These are phyloP conservation scores for Beauveria sp. DNA, from an alignment of 2,329 filamentous ascomycete species.

Conservation along the genomic window DNA sequence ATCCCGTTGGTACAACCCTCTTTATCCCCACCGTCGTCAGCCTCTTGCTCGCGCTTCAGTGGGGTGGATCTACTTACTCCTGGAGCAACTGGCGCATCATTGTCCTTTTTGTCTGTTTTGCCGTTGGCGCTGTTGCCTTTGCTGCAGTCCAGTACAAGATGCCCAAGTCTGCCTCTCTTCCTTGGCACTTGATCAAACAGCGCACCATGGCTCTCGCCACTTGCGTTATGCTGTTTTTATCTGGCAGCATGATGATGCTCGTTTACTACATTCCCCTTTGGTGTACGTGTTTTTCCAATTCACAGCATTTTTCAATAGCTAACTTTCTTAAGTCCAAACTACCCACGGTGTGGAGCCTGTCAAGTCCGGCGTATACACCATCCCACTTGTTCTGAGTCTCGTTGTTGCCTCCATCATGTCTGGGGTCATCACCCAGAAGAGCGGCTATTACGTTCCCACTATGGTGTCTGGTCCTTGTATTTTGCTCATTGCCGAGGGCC, in stretches of 20 bases:
- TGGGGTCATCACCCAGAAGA: constrained; percentile 40
- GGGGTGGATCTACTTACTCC: constrained; percentile 47
- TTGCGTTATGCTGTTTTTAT: constrained; percentile 38
- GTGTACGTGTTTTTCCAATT: constrained; percentile 34
- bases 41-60: constrained; percentile 56
- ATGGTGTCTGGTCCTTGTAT: constrained; percentile 45
- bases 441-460: constrained; percentile 53
- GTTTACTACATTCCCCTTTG: constrained; percentile 49
- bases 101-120: constrained; percentile 45
- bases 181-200: constrained; percentile 45
- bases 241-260: constrained; percentile 44
- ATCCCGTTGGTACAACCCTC: constrained; percentile 51
- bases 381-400: constrained; percentile 49
- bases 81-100: constrained; percentile 49
- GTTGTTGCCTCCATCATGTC: constrained; percentile 43
- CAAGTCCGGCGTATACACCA: constrained; percentile 48
- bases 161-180: constrained; percentile 50
- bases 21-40: constrained; percentile 53
- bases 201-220: constrained; percentile 45
- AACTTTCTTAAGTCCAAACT: constrained; percentile 39
- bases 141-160: constrained; percentile 43
- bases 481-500: constrained; percentile 45
- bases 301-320: background rate
- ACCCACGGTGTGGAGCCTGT: constrained; percentile 44
- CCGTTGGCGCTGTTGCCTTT: constrained; percentile 38